Conservation (phyloP, 345 rosid genomes). For the Cardiospermum halicacabum region DNA sequence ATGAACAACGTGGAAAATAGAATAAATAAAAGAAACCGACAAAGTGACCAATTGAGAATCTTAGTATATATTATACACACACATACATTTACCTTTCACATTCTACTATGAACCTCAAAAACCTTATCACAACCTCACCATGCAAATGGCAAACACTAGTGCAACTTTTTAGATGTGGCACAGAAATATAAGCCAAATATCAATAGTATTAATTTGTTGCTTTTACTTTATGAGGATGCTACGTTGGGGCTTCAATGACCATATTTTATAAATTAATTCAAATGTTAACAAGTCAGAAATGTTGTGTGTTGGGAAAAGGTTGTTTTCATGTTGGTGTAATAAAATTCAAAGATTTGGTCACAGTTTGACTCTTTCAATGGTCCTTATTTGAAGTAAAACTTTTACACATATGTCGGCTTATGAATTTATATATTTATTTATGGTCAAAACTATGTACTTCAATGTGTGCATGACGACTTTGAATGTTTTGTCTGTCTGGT, state of each 20-base stretch:
- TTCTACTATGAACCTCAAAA: neutral
- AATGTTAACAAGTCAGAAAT: neutral
- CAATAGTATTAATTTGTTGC: neutral
- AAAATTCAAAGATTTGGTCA: slow-evolving; percentile 14
- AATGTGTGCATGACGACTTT: too few species aligned
- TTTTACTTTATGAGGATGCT: neutral
- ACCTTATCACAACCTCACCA: neutral
- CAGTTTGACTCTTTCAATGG: neutral
- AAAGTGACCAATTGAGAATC: slow-evolving; percentile 21
- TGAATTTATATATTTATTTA: neutral
- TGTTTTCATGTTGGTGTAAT: too few species aligned
- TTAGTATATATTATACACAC: neutral
- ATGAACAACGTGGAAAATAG: neutral
- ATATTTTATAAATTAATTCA: neutral
- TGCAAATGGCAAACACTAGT: neutral
- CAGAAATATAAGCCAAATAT: neutral
- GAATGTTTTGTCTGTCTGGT: too few species aligned
- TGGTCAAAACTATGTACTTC: neutral
- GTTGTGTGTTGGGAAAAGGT: neutral
- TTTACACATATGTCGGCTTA: neutral
- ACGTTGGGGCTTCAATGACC: slow-evolving; percentile 17
- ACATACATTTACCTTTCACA: neutral
- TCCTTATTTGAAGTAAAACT: neutral
- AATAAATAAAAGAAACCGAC: slow-evolving; percentile 6
- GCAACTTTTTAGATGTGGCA: slow-evolving; percentile 1